phyloP scores from a whole-genome alignment of 2,329 filamentous ascomycete species.

The Penicillium sclerotiorum region DNA sequence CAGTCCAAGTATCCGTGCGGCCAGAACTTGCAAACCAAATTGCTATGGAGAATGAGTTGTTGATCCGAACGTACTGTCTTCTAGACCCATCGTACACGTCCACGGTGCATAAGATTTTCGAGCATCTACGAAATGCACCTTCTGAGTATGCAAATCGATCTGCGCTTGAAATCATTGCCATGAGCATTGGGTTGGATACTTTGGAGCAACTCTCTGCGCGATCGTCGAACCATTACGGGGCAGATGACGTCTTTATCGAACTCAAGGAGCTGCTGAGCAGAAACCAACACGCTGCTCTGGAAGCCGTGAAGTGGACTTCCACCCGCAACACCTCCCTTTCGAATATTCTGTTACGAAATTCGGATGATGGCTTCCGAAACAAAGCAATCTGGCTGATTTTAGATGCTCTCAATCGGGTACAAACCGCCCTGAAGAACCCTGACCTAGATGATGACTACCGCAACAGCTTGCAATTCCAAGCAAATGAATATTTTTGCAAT shows the following conservation, averaged over 20 bases:
- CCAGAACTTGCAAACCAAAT: constrained; percentile 58
- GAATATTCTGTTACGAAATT: constrained; percentile 65
- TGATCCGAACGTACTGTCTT: constrained; percentile 76
- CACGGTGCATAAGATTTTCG: constrained; percentile 67
- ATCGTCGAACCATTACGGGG: constrained; percentile 68
- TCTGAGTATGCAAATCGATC: constrained; percentile 54
- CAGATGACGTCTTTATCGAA: constrained; percentile 58
- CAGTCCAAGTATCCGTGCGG: constrained; percentile 52
- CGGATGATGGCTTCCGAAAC: constrained; percentile 59
- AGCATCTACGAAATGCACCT: constrained; percentile 55
- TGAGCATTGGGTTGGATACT: constrained; percentile 57
- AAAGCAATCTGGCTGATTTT: constrained; percentile 58
- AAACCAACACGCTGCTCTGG: constrained; percentile 59
- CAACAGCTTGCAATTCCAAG: constrained; percentile 29
- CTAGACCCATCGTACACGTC: constrained; percentile 71
- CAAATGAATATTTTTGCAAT: constrained; percentile 32
- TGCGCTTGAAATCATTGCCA: constrained; percentile 46
- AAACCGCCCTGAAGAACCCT: constrained; percentile 35
- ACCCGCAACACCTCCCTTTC: constrained; percentile 61
- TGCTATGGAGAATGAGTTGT: constrained; percentile 69
- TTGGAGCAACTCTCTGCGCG: constrained; percentile 76
- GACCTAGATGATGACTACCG: constrained; percentile 29
- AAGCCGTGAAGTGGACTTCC: constrained; percentile 64
- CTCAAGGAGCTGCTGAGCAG: constrained; percentile 54
- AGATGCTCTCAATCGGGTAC: constrained; percentile 56